Percentiles rank a stretch among this genome's conserved stretches.
phyloP scores from a whole-genome alignment of 805 yeast species.

The Saccharomycopsis fermentans region DNA sequence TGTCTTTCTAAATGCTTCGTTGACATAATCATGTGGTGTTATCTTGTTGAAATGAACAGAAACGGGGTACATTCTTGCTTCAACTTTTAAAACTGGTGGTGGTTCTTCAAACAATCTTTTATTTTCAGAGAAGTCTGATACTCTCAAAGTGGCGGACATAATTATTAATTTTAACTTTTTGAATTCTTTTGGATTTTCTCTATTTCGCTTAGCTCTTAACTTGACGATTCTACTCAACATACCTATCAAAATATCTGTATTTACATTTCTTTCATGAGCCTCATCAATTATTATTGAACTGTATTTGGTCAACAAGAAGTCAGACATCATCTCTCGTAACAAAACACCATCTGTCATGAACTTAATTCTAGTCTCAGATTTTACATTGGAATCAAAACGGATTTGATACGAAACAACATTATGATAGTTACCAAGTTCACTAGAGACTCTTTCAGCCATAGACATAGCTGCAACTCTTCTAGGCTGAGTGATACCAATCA shows the following conservation, averaged over 20 bases:
- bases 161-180: slow-evolving; percentile 72
- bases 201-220: slow-evolving; percentile 49
- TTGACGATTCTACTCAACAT: slow-evolving; percentile 80
- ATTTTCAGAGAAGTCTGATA: slow-evolving; percentile 86
- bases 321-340: slow-evolving; percentile 85
- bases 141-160: slow-evolving; percentile 96
- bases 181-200: slow-evolving; percentile 35
- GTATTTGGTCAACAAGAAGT: slow-evolving; percentile 69
- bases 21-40: slow-evolving; percentile 70
- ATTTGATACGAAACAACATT: slow-evolving; percentile 70
- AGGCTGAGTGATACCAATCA: slow-evolving; percentile 95
- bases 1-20: slow-evolving; percentile 76
- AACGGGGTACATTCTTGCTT: slow-evolving; percentile 91
- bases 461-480: slow-evolving; percentile 91
- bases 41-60: slow-evolving; percentile 79
- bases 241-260: slow-evolving; percentile 93
- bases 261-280: slow-evolving; percentile 94
- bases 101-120: slow-evolving; percentile 48
- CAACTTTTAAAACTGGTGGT: slow-evolving; percentile 85
- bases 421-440: slow-evolving; percentile 67
- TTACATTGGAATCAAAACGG: slow-evolving; percentile 63
- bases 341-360: slow-evolving; percentile 95
- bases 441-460: slow-evolving; percentile 73
- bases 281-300: slow-evolving; percentile 89
- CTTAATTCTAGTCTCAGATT: slow-evolving; percentile 59